Evolutionary conservation across 768 basidiomycete species (phyloP), one percentile per base, ranked within the genome.

Genomic region (Calocybe indica): DNA sequence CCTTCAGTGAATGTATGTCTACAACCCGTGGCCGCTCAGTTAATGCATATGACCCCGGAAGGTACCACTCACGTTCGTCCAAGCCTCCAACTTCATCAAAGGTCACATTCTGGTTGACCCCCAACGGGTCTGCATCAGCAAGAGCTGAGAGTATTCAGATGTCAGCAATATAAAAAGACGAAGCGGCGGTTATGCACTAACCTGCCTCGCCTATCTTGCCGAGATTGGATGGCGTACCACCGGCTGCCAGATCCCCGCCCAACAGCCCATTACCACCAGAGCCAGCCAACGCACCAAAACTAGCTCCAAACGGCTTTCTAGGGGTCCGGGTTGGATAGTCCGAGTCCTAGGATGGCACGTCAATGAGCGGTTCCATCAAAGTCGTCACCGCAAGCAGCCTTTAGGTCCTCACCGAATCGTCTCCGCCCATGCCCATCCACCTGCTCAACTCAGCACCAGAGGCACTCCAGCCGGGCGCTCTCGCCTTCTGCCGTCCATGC

Each of bases 81-180:
- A 99, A 69, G 3, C 96, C 96, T 15, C 96, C 96, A 28, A 98
- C 91, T 67, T 92, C 91, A 57, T 96, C 92, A 60, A 99, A 98
- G 0, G 93, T 94, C 6, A 98, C 88, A 53, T 89, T 91, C 55
- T 83, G 79, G 56, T 94, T 93, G 6, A 95, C 89, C 10, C 93
- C 93, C 11, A 99, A 74, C 3, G 96, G 96, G 66, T 99, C 96
- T 2, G 90, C 88, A 61, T 99, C 96, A 6, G 95, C 93, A 11
- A 94, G 78, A 36, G 82, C 93, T 91, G 40, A 51, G 39, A 51
- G 38, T 35, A 44, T 39, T 36, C 49, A 48, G 60, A 13, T 38
- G 52, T 51, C 35, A 55, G 36, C 55, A 30, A 55, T 54, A 22
- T 3, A 31, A 7, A 54, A 43, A 52, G 42, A 46, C 39, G 30